phyloP scores from a whole-genome alignment of 345 rosid species.

The Brassica nigra region DNA sequence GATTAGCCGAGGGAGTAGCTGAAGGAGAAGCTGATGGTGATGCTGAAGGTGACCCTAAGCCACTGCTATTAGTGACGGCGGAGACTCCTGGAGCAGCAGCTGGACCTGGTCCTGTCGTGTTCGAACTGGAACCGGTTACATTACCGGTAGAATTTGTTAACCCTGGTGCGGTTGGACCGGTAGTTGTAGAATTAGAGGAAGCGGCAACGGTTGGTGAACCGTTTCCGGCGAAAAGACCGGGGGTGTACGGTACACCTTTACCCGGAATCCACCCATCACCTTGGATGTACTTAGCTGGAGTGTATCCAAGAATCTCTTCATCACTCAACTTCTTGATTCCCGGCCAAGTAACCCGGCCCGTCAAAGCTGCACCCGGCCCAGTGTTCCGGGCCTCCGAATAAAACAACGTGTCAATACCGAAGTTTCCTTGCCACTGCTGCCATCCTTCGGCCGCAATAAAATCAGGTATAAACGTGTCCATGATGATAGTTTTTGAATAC shows the following conservation, averaged over 20 bases:
- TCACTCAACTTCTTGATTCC: slow-evolving; percentile 57
- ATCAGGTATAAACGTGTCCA: slow-evolving; percentile 65
- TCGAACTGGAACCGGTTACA: neutral
- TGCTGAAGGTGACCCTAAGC: neutral
- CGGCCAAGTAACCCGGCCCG: slow-evolving; percentile 55
- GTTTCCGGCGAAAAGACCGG: slow-evolving; percentile 34
- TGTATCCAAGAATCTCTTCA: slow-evolving; percentile 38
- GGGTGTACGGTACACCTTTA: slow-evolving; percentile 52
- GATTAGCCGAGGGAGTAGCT: neutral
- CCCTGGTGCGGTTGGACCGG: neutral
- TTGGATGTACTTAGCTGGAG: slow-evolving; percentile 47
- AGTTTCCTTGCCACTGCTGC: slow-evolving; percentile 57
- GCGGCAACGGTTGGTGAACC: neutral
- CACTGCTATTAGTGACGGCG: neutral
- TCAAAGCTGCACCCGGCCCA: slow-evolving; percentile 64
- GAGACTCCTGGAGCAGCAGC: slow-evolving; percentile 6
- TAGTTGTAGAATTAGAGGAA: neutral
- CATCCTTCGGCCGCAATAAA: slow-evolving; percentile 66
- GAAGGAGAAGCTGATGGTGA: slow-evolving; percentile 1
- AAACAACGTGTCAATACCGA: slow-evolving; percentile 59
- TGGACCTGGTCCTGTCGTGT: neutral
- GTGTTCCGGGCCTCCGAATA: slow-evolving; percentile 56
- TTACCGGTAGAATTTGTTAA: neutral
- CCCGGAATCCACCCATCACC: slow-evolving; percentile 58
- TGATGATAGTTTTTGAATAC: slow-evolving; percentile 59